Percentiles rank a stretch among this genome's conserved stretches.
phyloP scores from a whole-genome alignment of 2,329 filamentous ascomycete species.

The Nothophoma quercina region DNA sequence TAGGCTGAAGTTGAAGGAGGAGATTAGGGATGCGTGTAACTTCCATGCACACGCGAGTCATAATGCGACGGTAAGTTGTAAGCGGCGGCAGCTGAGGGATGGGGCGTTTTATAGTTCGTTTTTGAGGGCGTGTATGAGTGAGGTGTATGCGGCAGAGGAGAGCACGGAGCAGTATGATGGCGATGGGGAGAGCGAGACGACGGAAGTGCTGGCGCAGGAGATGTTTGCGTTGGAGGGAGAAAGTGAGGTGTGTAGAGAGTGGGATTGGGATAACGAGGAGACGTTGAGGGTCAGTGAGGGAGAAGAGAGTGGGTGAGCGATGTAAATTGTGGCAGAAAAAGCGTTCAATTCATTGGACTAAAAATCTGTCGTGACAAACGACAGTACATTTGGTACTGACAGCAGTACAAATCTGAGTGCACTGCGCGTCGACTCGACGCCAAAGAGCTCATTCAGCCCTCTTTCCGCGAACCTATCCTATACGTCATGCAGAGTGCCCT shows the following conservation, averaged over 20 bases:
- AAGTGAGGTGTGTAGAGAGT: constrained; percentile 14
- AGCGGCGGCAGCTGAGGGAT: constrained; percentile 10
- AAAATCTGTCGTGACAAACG: no score
- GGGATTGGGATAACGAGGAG: constrained; percentile 21
- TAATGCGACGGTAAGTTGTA: constrained; percentile 6
- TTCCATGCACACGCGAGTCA: constrained; percentile 18
- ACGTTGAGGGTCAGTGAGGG: constrained; percentile 18
- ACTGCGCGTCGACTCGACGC: no score
- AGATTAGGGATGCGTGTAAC: constrained; percentile 14
- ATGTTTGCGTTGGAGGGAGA: constrained; percentile 20
- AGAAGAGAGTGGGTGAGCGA: constrained; percentile 17
- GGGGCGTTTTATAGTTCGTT: constrained; percentile 17
- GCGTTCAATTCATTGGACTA: no score
- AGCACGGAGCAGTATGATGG: constrained; percentile 14
- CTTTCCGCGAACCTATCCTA: no score
- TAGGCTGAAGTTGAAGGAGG: constrained; percentile 15
- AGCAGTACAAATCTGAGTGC: no score
- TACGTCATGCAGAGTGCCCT: no score
- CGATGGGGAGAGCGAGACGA: constrained; percentile 22
- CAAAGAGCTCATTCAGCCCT: no score
- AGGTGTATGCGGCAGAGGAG: constrained; percentile 20
- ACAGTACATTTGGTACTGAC: no score
- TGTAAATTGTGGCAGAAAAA: no score
- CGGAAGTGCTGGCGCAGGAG: constrained; percentile 16
- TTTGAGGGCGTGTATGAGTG: constrained; percentile 19